Percentiles rank a stretch among this genome's conserved stretches.
phyloP scores from a whole-genome alignment of 371 early-diverging fungal genomes.

The Entomophthora muscae region DNA sequence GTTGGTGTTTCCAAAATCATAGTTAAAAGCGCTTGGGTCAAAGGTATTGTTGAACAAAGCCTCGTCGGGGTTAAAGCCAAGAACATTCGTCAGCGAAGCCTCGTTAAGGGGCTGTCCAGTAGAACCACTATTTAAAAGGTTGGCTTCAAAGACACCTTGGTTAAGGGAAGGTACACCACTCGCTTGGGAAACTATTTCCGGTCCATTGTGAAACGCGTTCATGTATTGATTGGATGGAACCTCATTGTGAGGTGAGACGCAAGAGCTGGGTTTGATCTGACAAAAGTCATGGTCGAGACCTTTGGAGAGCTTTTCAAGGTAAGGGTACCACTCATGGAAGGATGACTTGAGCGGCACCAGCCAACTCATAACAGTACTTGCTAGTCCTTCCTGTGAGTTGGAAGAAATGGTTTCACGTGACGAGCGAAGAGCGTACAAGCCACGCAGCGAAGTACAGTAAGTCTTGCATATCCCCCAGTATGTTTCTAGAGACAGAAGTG shows the following conservation, averaged over 20 bases:
- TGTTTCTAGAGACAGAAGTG: not conserved
- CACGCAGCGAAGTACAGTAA: slow-evolving; percentile 7
- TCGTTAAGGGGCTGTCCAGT: no score
- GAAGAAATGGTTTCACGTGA: slow-evolving; percentile 3
- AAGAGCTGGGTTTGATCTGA: not conserved
- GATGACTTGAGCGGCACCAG: slow-evolving; percentile 7
- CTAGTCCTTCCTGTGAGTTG: not conserved
- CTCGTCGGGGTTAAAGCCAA: not conserved
- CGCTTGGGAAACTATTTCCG: not conserved
- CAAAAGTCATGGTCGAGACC: slow-evolving; percentile 3
- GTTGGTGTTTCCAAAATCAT: not conserved
- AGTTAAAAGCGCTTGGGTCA: not conserved
- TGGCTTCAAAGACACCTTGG: not conserved
- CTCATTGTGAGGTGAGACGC: not conserved
- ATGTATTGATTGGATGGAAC: not conserved
- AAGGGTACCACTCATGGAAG: slow-evolving; percentile 9
- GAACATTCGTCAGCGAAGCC: no score
- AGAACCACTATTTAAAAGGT: not conserved
- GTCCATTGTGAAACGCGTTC: not conserved
- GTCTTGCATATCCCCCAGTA: slow-evolving; percentile 7
- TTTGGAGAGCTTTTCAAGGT: slow-evolving; percentile 6
- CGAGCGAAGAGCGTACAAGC: slow-evolving; percentile 6
- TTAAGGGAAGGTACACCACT: not conserved
- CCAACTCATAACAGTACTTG: slow-evolving; percentile 3
- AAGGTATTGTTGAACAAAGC: not conserved